phyloP scores from a whole-genome alignment of 2,329 filamentous ascomycete genomes.

The Emergomyces africanus region DNA sequence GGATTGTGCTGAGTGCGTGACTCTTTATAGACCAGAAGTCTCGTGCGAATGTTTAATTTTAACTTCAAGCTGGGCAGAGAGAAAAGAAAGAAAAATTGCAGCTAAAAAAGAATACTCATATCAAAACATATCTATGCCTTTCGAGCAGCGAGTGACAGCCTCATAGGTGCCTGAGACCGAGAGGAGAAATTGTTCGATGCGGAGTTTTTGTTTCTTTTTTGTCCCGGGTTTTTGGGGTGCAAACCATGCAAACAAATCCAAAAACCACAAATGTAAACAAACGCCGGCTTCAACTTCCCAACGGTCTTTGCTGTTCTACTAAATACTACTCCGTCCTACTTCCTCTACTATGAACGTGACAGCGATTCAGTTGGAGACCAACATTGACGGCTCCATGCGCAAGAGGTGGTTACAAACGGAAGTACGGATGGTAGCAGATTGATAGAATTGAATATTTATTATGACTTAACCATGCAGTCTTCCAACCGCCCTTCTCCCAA shows the following conservation, averaged over 20 bases:
- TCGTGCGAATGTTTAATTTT: background rate
- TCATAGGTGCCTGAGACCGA: background rate
- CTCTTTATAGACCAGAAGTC: background rate
- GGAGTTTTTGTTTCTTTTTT: background rate
- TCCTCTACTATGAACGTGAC: no score
- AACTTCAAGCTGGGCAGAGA: background rate
- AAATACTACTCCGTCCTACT: no score
- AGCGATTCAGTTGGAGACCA: background rate
- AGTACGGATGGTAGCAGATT: background rate
- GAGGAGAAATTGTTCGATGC: background rate
- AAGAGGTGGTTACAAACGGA: background rate
- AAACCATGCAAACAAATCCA: conserved; percentile 8
- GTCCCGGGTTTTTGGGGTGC: background rate
- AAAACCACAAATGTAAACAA: conserved; percentile 2
- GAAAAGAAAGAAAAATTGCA: background rate
- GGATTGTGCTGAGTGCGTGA: background rate
- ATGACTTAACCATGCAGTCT: conserved; percentile 18
- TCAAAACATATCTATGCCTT: background rate
- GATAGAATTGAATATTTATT: background rate
- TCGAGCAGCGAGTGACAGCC: background rate
- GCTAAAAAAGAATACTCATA: background rate
- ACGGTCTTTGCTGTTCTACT: background rate
- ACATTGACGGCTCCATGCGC: background rate
- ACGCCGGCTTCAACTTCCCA: conserved; percentile 10
- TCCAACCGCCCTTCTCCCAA: conserved; percentile 16